Conservation (phyloP, 2,329 filamentous ascomycete species). For the Pseudogymnoascus sp. region DNA sequence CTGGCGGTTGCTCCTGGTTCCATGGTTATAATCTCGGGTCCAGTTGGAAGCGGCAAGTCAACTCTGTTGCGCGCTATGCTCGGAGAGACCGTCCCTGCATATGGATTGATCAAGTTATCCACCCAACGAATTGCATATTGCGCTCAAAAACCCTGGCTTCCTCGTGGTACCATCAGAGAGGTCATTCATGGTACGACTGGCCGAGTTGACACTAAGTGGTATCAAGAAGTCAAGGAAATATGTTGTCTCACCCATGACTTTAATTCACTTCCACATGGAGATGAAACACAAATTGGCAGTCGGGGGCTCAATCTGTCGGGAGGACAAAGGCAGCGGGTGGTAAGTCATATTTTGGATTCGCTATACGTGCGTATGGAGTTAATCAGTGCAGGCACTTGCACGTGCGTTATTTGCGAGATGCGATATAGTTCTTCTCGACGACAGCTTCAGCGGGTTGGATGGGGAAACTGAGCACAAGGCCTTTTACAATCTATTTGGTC, state of each 20-base stretch:
- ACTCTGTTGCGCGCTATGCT: slow-evolving; percentile 16
- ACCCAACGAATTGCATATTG: slow-evolving; percentile 30
- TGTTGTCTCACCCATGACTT: slow-evolving; percentile 24
- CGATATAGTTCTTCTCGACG: slow-evolving; percentile 38
- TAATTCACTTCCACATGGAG: slow-evolving; percentile 27
- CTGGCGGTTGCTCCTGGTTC: too few relatives aligned
- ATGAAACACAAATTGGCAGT: slow-evolving; percentile 34
- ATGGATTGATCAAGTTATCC: neutral
- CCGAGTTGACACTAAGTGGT: slow-evolving; percentile 23
- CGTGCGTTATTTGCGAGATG: slow-evolving; percentile 37
- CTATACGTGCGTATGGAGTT: slow-evolving; percentile 16
- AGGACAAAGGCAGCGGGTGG: slow-evolving; percentile 34
- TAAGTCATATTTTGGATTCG: neutral
- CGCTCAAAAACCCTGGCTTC: slow-evolving; percentile 33
- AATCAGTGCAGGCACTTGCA: slow-evolving; percentile 30
- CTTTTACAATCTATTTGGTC: slow-evolving; percentile 35
- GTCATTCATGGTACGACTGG: slow-evolving; percentile 23
- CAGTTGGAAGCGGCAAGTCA: too few relatives aligned
- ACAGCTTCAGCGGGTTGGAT: slow-evolving; percentile 39
- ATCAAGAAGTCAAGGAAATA: slow-evolving; percentile 25
- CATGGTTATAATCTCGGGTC: too few relatives aligned
- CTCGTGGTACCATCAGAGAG: slow-evolving; percentile 28
- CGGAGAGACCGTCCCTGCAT: slow-evolving; percentile 22
- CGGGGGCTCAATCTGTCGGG: slow-evolving; percentile 37
- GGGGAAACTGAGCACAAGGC: slow-evolving; percentile 35